Evolutionary conservation across 495 filamentous ascomycete species (phyloP), one percentile per base, ranked within the genome.

Genomic region (Podospora bellae-mahoneyi): DNA sequence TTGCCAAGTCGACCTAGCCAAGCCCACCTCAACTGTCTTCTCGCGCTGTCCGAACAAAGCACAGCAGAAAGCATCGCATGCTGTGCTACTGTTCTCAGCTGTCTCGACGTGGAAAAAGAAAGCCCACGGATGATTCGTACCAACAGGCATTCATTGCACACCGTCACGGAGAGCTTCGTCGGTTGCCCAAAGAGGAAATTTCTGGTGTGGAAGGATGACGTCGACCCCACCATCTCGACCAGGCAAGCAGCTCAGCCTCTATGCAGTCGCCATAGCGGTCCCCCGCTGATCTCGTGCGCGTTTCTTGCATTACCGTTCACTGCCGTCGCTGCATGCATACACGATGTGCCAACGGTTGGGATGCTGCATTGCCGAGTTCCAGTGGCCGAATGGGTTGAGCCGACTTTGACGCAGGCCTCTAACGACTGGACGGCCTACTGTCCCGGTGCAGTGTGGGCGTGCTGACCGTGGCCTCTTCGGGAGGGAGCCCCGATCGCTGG

Each of bases 331-430:
- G 55, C 55, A 58, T 58, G 55, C 55, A 58, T 19, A 58, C 55
- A 58, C 55, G 55, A 58, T 58, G 23, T 58, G 39, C 39, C 55
- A 58, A 58, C 23, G n/a, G 55, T 20, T 58, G 18, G n/a, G n/a
- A 26, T 7, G n/a, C 23, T 58, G 55, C 55, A 58, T 58, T 58
- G 19, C 55, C 55, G 55, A 58, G n/a, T 7, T 23, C 55, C n/a
- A 58, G 55, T 58, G 55, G 55, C 55, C 55, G 18, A 48, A 63
- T 4, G 19, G 30, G 32, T 63, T 19, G 16, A 44, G 30, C 61
- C 61, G 30, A 19, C 19, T 63, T 48, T 32, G 32, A 63, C 20
- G 61, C 61, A 48, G 61, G 61, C 32, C 61, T 63, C 28, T 63
- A 63, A 63, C 61, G 10, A 32, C 32, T 48, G 61, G 32, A 26